phyloP scores from a whole-genome alignment of 164 flowering plant genomes.

The Nelumbo lutea region DNA sequence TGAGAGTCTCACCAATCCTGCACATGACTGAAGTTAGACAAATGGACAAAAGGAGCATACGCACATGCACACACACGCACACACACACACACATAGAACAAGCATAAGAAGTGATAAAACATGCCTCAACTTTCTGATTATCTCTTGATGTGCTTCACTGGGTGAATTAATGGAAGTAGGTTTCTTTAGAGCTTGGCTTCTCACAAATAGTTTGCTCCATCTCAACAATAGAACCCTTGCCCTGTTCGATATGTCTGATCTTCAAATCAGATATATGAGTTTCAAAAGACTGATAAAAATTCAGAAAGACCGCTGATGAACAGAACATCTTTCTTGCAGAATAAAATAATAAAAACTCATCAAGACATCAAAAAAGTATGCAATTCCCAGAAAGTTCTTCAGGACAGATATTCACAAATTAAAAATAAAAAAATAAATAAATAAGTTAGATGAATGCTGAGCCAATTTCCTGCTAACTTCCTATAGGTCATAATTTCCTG shows the following conservation, averaged over 20 bases:
- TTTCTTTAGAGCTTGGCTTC: conserved; percentile 61
- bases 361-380: too few species aligned
- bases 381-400: too few species aligned
- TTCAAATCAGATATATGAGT: conserved; percentile 83
- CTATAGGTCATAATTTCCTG: too few species aligned
- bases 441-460: too few species aligned
- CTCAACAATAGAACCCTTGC: conserved; percentile 71
- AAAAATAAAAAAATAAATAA: too few species aligned
- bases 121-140: conserved; percentile 63
- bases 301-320: conserved; percentile 2
- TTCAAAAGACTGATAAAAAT: conserved; percentile 21
- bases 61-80: not conserved
- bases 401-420: not conserved
- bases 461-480: too few species aligned
- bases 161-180: conserved; percentile 39
- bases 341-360: too few species aligned
- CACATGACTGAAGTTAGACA: conserved; percentile 19
- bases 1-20: conserved; percentile 69
- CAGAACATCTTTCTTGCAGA: not conserved
- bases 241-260: conserved; percentile 99
- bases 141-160: conserved; percentile 44
- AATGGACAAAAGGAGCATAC: not conserved
- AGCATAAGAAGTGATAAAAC: not conserved
- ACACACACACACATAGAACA: not conserved
- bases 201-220: conserved; percentile 85